phyloP scores from a whole-genome alignment of 179 eudicot species.

The Patellifolia procumbens region DNA sequence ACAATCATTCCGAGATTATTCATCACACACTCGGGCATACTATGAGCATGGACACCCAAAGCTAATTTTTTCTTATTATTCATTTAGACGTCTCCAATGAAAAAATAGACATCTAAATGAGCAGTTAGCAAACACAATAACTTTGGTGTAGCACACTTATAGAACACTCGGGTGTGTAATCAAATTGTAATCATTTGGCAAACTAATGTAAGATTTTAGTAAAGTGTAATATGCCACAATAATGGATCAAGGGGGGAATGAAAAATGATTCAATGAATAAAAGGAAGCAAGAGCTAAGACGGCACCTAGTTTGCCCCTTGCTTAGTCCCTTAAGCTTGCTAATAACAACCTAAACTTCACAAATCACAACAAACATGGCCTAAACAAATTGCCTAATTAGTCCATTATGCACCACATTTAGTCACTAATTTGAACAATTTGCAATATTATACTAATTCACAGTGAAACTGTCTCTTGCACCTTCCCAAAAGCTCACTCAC shows the following conservation, averaged over 20 bases:
- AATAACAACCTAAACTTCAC: background rate
- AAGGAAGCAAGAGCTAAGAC: background rate
- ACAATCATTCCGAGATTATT: too few relatives aligned
- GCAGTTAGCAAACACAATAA: too few relatives aligned
- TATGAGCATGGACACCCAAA: too few relatives aligned
- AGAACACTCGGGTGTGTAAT: too few relatives aligned
- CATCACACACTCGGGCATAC: too few relatives aligned
- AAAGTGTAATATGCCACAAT: background rate
- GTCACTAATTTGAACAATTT: slow-evolving; percentile 14
- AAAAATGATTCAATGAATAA: background rate
- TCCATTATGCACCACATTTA: slow-evolving; percentile 20
- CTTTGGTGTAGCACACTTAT: too few relatives aligned
- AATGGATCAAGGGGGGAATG: background rate
- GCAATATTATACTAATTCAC: background rate
- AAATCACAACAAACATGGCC: background rate
- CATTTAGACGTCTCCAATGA: too few relatives aligned
- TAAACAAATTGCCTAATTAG: slow-evolving; percentile 14
- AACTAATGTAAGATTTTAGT: background rate
- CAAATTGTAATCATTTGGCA: too few relatives aligned
- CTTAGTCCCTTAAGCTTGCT: slow-evolving; percentile 16
- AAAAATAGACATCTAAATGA: too few relatives aligned
- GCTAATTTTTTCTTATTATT: too few relatives aligned
- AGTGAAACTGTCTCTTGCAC: slow-evolving; percentile 28
- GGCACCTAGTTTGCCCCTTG: slow-evolving; percentile 22
- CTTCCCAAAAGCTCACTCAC: slow-evolving; percentile 35